These are phyloP conservation scores for Graphilbum fragrans DNA, from an alignment of 2,329 filamentous ascomycete species.

Conservation along the genomic window DNA sequence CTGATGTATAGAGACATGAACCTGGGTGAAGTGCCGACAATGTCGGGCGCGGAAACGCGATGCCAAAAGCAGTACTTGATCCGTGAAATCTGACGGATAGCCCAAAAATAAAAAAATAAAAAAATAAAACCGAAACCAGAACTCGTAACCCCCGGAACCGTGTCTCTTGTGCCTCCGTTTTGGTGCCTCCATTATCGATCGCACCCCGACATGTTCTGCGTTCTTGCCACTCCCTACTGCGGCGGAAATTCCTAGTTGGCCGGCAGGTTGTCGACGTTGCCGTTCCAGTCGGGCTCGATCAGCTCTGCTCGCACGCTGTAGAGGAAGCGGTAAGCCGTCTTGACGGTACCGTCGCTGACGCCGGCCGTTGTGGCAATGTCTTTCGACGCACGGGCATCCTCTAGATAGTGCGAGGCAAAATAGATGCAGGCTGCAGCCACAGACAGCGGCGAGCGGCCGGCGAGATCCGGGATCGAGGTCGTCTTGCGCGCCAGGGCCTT, in stretches of 20 bases:
- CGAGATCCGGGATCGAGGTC: conserved; percentile 65
- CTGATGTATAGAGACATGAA: too few species aligned
- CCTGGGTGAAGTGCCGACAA: too few species aligned
- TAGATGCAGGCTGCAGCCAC: conserved; percentile 94
- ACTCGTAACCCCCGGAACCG: background rate
- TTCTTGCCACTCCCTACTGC: too few species aligned
- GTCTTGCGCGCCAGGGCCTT: conserved; percentile 69
- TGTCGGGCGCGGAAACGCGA: too few species aligned
- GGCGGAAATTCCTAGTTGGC: conserved; percentile 25
- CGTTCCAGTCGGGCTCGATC: conserved; percentile 24
- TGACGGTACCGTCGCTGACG: conserved; percentile 94
- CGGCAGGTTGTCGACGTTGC: conserved; percentile 60
- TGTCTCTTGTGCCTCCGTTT: conserved; percentile 1
- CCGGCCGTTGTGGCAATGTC: conserved; percentile 76
- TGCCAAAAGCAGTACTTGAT: too few species aligned
- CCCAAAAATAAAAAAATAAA: background rate
- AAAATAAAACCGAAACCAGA: background rate
- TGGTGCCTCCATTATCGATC: background rate
- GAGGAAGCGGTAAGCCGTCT: conserved; percentile 85
- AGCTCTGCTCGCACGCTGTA: conserved; percentile 63
- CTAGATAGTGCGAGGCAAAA: conserved; percentile 83
- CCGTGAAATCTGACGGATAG: too few species aligned
- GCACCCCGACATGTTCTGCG: too few species aligned
- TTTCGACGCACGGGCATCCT: conserved; percentile 65
- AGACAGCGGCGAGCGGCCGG: conserved; percentile 85